Percentiles rank a stretch among this genome's conserved stretches.
Evolutionary conservation across 257 asterid genomes (phyloP).

Genomic region (Marsdenia floribunda): DNA sequence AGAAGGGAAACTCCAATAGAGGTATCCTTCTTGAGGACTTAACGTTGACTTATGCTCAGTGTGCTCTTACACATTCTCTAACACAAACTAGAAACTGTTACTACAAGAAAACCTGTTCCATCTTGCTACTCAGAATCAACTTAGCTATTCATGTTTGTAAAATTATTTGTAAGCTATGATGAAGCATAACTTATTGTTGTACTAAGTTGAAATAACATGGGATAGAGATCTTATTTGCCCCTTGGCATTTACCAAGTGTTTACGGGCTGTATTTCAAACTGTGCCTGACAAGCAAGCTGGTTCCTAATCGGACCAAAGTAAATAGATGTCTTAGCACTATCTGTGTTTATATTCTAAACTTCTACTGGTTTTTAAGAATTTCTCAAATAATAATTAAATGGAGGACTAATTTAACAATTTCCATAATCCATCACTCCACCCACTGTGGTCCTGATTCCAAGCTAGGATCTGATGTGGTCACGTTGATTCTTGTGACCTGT

Average conservation of each 20-base stretch:
- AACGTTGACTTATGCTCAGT: neutral
- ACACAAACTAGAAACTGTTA: neutral
- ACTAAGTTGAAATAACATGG: neutral
- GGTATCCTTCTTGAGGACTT: conserved; percentile 37
- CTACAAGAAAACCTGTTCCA: neutral
- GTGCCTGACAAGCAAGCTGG: neutral
- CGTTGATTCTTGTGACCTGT: neutral
- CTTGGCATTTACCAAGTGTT: neutral
- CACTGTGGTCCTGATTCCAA: neutral
- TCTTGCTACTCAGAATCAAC: neutral
- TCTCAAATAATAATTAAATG: neutral
- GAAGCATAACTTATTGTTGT: neutral
- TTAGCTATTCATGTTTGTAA: neutral
- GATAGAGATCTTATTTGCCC: neutral
- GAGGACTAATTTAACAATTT: neutral
- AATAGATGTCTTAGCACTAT: neutral
- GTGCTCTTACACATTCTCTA: neutral
- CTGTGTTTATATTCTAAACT: no score
- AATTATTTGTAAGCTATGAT: neutral
- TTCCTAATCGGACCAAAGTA: neutral
- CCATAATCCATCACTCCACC: no score
- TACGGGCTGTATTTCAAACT: neutral
- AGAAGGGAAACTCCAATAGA: conserved; percentile 89
- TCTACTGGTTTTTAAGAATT: neutral
- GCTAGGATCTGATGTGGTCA: neutral